A percentile compares a stretch with the other conserved stretches of the same genome.
phyloP scores from a whole-genome alignment of 441 rosid genomes.

The Adansonia madagascariensis region DNA sequence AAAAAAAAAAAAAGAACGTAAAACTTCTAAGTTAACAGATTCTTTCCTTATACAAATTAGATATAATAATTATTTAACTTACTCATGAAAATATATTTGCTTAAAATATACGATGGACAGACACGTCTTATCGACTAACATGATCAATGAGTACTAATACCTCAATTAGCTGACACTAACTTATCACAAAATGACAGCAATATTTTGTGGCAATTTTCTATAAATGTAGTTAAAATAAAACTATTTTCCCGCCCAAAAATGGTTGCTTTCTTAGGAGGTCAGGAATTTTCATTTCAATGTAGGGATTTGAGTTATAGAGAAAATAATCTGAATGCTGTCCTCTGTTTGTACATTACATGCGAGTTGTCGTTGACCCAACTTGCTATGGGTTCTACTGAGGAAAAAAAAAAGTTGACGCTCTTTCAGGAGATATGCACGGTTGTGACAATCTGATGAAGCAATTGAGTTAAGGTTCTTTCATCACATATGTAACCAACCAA shows the following conservation, averaged over 20 bases:
- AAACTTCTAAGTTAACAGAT: not conserved
- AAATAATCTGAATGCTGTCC: not conserved
- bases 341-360: not conserved
- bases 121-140: too few species aligned
- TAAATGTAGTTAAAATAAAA: too few species aligned
- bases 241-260: too few species aligned
- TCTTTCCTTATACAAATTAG: too few species aligned
- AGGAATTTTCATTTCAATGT: not conserved
- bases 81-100: too few species aligned
- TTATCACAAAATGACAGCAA: not conserved
- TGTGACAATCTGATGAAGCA: too few species aligned
- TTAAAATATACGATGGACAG: too few species aligned
- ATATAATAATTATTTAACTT: too few species aligned
- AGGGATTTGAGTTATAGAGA: not conserved
- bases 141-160: too few species aligned
- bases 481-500: not conserved
- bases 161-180: not conserved
- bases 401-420: not conserved
- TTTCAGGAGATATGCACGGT: not conserved
- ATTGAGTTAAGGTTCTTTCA: conserved; percentile 10
- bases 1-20: too few species aligned
- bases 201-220: too few species aligned
- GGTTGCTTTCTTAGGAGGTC: too few species aligned
- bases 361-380: not conserved
- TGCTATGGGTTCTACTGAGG: not conserved